A percentile compares a stretch with the other conserved stretches of the same genome.
Evolutionary conservation across 2,329 filamentous ascomycete genomes (phyloP).

Genomic region (Aspergillus awamori): DNA sequence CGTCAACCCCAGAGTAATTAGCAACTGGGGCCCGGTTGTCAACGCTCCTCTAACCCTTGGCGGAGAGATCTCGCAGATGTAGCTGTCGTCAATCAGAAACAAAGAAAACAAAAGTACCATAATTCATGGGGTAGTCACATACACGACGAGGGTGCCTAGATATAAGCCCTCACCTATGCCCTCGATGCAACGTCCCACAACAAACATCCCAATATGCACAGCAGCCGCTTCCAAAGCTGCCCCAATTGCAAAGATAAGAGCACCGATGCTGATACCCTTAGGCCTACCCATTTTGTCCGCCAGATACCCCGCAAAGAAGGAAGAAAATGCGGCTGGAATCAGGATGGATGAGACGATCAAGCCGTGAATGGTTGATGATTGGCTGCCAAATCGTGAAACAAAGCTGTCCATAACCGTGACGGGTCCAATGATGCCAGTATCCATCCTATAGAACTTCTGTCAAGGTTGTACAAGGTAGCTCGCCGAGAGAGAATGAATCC

Average conservation of each 20-base stretch:
- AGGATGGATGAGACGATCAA: conserved; percentile 63
- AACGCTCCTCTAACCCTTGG: conserved; percentile 54
- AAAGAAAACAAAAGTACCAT: conserved; percentile 29
- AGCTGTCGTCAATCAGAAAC: conserved; percentile 16
- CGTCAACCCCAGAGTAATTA: conserved; percentile 55
- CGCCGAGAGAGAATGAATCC: neutral
- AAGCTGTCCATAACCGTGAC: conserved; percentile 62
- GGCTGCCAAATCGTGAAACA: conserved; percentile 51
- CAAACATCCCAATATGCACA: conserved; percentile 54
- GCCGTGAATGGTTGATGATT: conserved; percentile 58
- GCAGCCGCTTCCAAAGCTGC: conserved; percentile 57
- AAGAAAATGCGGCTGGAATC: conserved; percentile 60
- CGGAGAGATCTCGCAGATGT: conserved; percentile 65
- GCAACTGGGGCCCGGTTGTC: conserved; percentile 56
- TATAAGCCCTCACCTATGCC: conserved; percentile 64
- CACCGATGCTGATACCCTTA: conserved; percentile 53
- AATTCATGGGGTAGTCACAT: neutral
- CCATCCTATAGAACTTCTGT: conserved; percentile 28
- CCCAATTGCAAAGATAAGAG: conserved; percentile 58
- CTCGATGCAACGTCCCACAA: conserved; percentile 58
- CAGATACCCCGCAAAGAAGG: conserved; percentile 60
- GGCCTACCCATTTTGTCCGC: conserved; percentile 56
- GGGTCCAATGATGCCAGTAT: conserved; percentile 62
- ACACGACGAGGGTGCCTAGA: conserved; percentile 59
- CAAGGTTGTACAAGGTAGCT: neutral